Evolutionary conservation across 1,284 basidiomycete genomes (phyloP).

Genomic region (Heterobasidion annosum): DNA sequence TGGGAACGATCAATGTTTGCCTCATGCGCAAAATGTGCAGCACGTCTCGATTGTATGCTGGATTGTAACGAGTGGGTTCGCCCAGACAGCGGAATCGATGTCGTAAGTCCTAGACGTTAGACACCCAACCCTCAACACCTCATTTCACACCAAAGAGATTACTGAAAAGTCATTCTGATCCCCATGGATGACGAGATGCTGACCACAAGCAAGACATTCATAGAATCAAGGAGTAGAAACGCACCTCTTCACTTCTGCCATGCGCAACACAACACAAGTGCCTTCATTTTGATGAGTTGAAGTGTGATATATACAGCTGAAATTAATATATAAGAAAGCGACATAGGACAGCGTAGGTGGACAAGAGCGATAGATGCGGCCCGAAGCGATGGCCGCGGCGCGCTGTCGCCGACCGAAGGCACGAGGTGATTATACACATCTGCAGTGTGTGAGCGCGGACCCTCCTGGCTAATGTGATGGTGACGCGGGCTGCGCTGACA

Average conservation of each 20-base stretch:
- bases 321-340: not conserved
- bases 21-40: no score
- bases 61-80: no score
- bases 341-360: not conserved
- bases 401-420: not conserved
- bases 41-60: no score
- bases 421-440: not conserved
- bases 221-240: not conserved
- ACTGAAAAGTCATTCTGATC: no score
- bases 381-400: not conserved
- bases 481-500: slow-evolving; percentile 8
- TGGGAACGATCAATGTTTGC: no score
- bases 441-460: not conserved
- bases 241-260: not conserved
- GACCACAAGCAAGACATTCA: no score
- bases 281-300: not conserved
- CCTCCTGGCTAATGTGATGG: slow-evolving; percentile 3
- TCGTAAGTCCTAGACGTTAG: no score
- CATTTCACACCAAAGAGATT: no score
- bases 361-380: not conserved
- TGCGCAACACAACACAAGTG: not conserved
- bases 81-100: no score
- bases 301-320: not conserved
- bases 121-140: no score
- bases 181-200: no score